phyloP scores from a whole-genome alignment of 2,329 filamentous ascomycete species.

The Pseudopithomyces chartarum region DNA sequence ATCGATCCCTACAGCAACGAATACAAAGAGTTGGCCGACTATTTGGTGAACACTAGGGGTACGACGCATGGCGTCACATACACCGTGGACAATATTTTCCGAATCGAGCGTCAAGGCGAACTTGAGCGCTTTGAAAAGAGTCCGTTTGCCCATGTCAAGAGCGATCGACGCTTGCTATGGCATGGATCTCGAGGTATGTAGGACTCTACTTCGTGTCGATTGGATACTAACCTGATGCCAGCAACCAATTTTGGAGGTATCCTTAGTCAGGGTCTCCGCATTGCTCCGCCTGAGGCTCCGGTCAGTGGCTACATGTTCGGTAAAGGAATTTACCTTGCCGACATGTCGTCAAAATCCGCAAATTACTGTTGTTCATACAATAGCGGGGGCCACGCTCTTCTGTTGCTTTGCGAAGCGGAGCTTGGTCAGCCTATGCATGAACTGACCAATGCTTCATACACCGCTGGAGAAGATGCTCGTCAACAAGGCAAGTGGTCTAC shows the following conservation, averaged over 20 bases:
- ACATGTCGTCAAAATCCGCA: slow-evolving; percentile 79
- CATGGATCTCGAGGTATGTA: slow-evolving; percentile 70
- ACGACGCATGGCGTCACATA: slow-evolving; percentile 67
- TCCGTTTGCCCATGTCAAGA: slow-evolving; percentile 57
- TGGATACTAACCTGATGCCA: neutral
- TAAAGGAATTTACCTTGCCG: slow-evolving; percentile 86
- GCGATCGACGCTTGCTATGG: slow-evolving; percentile 80
- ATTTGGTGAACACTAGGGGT: slow-evolving; percentile 70
- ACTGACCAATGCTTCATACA: slow-evolving; percentile 62
- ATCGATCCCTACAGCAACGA: slow-evolving; percentile 65
- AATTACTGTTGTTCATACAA: slow-evolving; percentile 70
- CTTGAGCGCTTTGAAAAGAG: slow-evolving; percentile 68
- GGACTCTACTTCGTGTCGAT: neutral
- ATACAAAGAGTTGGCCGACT: slow-evolving; percentile 67
- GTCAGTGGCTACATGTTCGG: slow-evolving; percentile 85
- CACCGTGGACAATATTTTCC: slow-evolving; percentile 76
- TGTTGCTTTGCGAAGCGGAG: slow-evolving; percentile 84
- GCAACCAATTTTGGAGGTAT: slow-evolving; percentile 87
- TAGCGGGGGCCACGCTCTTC: slow-evolving; percentile 72
- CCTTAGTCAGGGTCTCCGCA: slow-evolving; percentile 84
- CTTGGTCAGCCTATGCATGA: slow-evolving; percentile 76
- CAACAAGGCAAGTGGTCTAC: slow-evolving; percentile 67
- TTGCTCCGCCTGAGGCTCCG: slow-evolving; percentile 83
- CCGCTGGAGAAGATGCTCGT: slow-evolving; percentile 68
- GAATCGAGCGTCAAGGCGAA: slow-evolving; percentile 78